Percentiles rank a stretch among this genome's conserved stretches.
phyloP scores from a whole-genome alignment of 306 rosid genomes.

The Quercus dentata region DNA sequence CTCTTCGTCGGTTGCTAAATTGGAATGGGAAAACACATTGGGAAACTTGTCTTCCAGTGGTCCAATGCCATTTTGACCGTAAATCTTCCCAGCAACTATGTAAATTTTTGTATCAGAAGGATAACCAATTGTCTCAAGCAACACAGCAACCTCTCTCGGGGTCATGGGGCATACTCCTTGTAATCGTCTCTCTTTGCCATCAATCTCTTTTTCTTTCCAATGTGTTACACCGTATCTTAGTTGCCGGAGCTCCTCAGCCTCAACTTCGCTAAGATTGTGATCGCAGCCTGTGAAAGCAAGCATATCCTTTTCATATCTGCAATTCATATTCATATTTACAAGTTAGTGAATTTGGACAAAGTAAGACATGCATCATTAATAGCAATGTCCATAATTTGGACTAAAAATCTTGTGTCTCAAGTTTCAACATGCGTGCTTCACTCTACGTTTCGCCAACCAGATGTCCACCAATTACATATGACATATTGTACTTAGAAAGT shows the following conservation, averaged over 20 bases:
- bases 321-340: background rate
- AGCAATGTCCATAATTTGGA: background rate
- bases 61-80: constrained; percentile 43
- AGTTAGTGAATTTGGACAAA: background rate
- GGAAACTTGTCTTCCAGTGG: constrained; percentile 46
- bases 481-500: too few relatives aligned
- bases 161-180: constrained; percentile 73
- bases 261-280: constrained; percentile 46
- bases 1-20: constrained; percentile 59
- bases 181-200: constrained; percentile 33
- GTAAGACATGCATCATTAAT: background rate
- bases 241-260: constrained; percentile 29
- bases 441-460: too few relatives aligned
- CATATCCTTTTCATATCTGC: constrained; percentile 81
- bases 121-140: constrained; percentile 64
- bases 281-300: constrained; percentile 77
- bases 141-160: constrained; percentile 66
- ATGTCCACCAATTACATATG: too few relatives aligned
- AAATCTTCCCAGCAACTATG: constrained; percentile 50
- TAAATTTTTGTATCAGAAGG: constrained; percentile 58
- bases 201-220: constrained; percentile 63
- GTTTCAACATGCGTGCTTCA: too few relatives aligned
- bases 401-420: too few relatives aligned
- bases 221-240: constrained; percentile 47
- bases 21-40: constrained; percentile 37